These are phyloP conservation scores for Schoenoplectus triqueter DNA, from an alignment of 202 grass and related monocot species.

Conservation along the genomic window DNA sequence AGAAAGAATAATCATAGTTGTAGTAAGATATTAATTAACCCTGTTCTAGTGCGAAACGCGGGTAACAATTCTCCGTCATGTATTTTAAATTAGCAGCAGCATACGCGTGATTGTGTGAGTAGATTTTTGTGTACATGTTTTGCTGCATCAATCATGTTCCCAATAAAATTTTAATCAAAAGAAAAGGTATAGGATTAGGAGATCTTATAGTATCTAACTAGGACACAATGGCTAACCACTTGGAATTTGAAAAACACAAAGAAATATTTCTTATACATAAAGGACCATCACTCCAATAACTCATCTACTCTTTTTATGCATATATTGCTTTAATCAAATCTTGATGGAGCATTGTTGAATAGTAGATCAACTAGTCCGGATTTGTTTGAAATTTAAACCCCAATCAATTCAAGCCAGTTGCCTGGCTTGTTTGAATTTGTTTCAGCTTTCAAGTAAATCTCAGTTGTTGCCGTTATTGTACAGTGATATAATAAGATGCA, in stretches of 20 bases:
- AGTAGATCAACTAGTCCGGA: neutral
- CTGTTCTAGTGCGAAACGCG: too few relatives aligned
- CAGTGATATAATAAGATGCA: too few relatives aligned
- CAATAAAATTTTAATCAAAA: conserved; percentile 16
- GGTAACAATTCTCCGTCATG: too few relatives aligned
- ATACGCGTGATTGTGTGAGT: neutral
- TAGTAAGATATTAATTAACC: too few relatives aligned
- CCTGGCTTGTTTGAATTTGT: too few relatives aligned
- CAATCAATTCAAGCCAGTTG: too few relatives aligned
- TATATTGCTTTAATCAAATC: conserved; percentile 25
- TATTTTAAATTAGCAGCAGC: too few relatives aligned
- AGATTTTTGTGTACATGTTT: conserved; percentile 1
- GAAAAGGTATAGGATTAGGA: neutral
- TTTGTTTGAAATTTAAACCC: too few relatives aligned
- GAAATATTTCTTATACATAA: conserved; percentile 5
- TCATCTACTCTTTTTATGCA: conserved; percentile 38
- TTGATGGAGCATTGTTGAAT: conserved; percentile 11
- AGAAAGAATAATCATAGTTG: too few relatives aligned
- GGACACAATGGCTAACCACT: conserved; percentile 21
- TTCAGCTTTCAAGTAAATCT: too few relatives aligned
- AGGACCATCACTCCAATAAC: conserved; percentile 28
- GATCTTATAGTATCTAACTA: conserved; percentile 24
- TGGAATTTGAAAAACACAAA: conserved; percentile 3
- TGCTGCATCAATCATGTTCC: neutral
- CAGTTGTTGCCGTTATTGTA: too few relatives aligned